phyloP scores from a whole-genome alignment of 208 protist species.

The Trypanosoma vivax region DNA sequence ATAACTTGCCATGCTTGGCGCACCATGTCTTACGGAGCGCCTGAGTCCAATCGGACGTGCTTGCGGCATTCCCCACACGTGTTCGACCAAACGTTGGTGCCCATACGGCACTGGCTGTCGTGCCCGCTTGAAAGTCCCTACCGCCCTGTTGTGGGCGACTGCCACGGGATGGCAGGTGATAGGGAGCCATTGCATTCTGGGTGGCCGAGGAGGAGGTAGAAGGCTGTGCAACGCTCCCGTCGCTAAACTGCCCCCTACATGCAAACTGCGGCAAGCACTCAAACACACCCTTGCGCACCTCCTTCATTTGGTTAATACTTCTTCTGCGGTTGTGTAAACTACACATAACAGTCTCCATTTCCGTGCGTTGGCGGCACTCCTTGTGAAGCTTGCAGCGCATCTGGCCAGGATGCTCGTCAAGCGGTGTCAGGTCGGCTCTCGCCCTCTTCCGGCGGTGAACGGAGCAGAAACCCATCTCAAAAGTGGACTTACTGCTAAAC shows the following conservation, averaged over 20 bases:
- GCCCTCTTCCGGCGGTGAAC: conserved; percentile 55
- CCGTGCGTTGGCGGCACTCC: conserved; percentile 44
- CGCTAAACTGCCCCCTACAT: conserved; percentile 36
- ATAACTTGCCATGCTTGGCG: conserved; percentile 72
- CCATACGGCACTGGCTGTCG: conserved; percentile 6
- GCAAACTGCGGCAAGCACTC: conserved; percentile 52
- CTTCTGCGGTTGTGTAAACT: conserved; percentile 59
- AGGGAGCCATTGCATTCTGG: not conserved
- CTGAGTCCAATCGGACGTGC: conserved; percentile 15
- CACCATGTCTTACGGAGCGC: conserved; percentile 59
- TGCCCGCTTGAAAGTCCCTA: conserved; percentile 1
- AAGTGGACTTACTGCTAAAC: conserved; percentile 19
- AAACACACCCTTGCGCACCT: conserved; percentile 61
- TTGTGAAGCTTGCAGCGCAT: conserved; percentile 59
- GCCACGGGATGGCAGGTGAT: conserved; percentile 8
- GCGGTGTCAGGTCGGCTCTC: conserved; percentile 52
- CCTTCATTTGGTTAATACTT: conserved; percentile 55
- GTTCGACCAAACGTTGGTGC: conserved; percentile 12
- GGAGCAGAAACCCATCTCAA: conserved; percentile 65
- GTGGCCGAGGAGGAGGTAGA: not conserved
- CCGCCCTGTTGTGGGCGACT: conserved; percentile 16
- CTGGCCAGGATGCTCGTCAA: conserved; percentile 39
- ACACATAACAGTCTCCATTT: conserved; percentile 40
- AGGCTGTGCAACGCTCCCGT: conserved; percentile 1
- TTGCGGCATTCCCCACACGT: conserved; percentile 3